Conservation (phyloP, 192 early-diverging fungal species). For the Rhizoclosmatium sp. region DNA sequence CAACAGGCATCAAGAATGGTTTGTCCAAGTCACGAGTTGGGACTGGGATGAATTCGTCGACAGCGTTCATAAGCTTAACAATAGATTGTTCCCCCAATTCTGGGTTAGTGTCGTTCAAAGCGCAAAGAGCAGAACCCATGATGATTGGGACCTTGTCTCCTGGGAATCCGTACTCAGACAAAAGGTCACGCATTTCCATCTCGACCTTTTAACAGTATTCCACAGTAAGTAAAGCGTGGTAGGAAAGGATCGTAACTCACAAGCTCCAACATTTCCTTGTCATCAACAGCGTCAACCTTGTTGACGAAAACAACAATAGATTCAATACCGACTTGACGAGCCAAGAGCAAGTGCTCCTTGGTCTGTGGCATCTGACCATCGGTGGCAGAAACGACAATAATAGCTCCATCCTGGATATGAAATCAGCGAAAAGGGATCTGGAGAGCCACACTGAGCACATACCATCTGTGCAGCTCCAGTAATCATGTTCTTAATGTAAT, state of each 20-base stretch:
- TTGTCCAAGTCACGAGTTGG: constrained; percentile 94
- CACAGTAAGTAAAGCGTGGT: background rate
- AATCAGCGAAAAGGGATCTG: background rate
- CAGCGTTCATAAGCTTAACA: constrained; percentile 89
- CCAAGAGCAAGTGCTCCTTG: constrained; percentile 96
- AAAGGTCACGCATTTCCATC: constrained; percentile 98
- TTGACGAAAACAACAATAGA: constrained; percentile 97
- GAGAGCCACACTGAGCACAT: background rate
- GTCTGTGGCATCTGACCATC: constrained; percentile 99
- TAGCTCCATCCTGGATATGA: constrained; percentile 85
- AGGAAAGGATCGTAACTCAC: constrained; percentile 42
- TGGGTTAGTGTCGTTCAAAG: constrained; percentile 88
- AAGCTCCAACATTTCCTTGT: constrained; percentile 97
- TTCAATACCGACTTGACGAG: constrained; percentile 94
- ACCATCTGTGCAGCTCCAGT: constrained; percentile 96
- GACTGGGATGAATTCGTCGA: constrained; percentile 91
- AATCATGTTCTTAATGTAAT: constrained; percentile 99
- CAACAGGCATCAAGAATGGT: constrained; percentile 99
- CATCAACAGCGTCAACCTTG: constrained; percentile 97
- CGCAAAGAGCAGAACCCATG: constrained; percentile 93
- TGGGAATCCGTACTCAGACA: constrained; percentile 89
- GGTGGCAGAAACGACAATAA: constrained; percentile 97
- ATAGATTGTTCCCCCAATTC: constrained; percentile 92
- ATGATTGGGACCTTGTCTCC: constrained; percentile 92
- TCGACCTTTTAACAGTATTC: constrained; percentile 63